These are phyloP conservation scores for Hortaea werneckii DNA, from an alignment of 2,329 filamentous ascomycete species.

Conservation along the genomic window DNA sequence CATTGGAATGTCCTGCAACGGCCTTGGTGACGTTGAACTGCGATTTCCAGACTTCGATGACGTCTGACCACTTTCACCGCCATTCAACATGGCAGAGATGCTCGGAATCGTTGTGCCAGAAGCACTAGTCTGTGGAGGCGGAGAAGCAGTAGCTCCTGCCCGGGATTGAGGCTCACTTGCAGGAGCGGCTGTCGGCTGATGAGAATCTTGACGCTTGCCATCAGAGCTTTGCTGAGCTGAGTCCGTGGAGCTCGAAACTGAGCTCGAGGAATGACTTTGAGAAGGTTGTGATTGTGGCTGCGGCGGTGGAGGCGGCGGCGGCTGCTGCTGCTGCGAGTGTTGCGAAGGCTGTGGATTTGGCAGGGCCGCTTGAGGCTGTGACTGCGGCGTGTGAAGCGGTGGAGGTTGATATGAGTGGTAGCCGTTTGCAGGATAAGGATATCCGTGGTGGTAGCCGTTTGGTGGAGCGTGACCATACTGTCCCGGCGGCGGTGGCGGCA, in stretches of 20 bases:
- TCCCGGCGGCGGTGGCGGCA: slow-evolving; percentile 27
- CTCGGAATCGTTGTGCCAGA: slow-evolving; percentile 40
- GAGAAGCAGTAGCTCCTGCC: slow-evolving; percentile 22
- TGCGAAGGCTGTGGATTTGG: slow-evolving; percentile 1
- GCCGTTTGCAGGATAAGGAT: slow-evolving; percentile 5
- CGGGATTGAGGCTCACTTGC: slow-evolving; percentile 27
- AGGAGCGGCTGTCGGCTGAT: slow-evolving; percentile 16
- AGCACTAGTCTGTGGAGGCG: slow-evolving; percentile 16
- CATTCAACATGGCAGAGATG: slow-evolving; percentile 40
- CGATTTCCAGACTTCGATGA: slow-evolving; percentile 20
- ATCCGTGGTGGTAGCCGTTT: slow-evolving; percentile 12
- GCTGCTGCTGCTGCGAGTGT: slow-evolving; percentile 4
- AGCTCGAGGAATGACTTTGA: neutral
- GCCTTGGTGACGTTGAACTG: slow-evolving; percentile 19
- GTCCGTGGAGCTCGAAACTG: neutral
- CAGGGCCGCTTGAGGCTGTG: slow-evolving; percentile 10
- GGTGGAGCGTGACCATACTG: slow-evolving; percentile 19
- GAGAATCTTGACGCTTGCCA: neutral
- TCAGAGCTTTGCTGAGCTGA: neutral
- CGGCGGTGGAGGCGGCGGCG: slow-evolving; percentile 6
- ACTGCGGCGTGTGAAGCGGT: slow-evolving; percentile 13
- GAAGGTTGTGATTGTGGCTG: slow-evolving; percentile 3
- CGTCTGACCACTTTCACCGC: slow-evolving; percentile 14
- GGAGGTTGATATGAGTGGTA: slow-evolving; percentile 6
- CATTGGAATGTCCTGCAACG: slow-evolving; percentile 26